These are phyloP conservation scores for Cadophora gregata DNA, from an alignment of 2,329 filamentous ascomycete genomes.

Conservation along the genomic window DNA sequence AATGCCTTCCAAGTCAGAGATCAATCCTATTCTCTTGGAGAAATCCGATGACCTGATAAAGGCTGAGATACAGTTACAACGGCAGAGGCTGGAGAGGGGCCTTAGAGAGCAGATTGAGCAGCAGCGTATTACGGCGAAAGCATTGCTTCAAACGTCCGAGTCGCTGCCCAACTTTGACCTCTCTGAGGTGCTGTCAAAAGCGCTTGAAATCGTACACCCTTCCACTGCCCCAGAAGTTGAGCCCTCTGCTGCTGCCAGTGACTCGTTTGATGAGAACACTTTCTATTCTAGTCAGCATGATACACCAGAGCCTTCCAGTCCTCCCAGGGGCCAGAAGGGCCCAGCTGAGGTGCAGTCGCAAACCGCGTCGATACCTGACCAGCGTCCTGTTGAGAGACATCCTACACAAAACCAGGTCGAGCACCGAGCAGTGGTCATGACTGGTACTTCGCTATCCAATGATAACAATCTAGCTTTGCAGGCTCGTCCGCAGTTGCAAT, in stretches of 20 bases:
- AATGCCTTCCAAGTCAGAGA: conserved; percentile 63
- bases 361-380: conserved; percentile 35
- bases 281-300: conserved; percentile 96
- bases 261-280: conserved; percentile 90
- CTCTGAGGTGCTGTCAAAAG: conserved; percentile 74
- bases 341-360: conserved; percentile 35
- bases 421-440: conserved; percentile 37
- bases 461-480: conserved; percentile 39
- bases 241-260: conserved; percentile 66
- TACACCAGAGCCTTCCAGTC: conserved; percentile 65
- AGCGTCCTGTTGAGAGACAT: conserved; percentile 31
- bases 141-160: conserved; percentile 52
- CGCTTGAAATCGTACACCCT: conserved; percentile 72
- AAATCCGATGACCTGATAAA: conserved; percentile 86
- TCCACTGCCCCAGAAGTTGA: conserved; percentile 63
- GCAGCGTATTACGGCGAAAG: conserved; percentile 53
- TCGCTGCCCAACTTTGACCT: conserved; percentile 70
- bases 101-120: conserved; percentile 81
- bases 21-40: conserved; percentile 82
- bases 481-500: conserved; percentile 20
- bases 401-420: conserved; percentile 35
- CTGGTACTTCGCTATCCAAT: conserved; percentile 41
- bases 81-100: conserved; percentile 78
- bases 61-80: conserved; percentile 80
- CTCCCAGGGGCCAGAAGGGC: conserved; percentile 41